Evolutionary conservation across 257 asterid species (phyloP), one percentile per base, ranked within the genome.

Genomic region (Fraxinus americana): DNA sequence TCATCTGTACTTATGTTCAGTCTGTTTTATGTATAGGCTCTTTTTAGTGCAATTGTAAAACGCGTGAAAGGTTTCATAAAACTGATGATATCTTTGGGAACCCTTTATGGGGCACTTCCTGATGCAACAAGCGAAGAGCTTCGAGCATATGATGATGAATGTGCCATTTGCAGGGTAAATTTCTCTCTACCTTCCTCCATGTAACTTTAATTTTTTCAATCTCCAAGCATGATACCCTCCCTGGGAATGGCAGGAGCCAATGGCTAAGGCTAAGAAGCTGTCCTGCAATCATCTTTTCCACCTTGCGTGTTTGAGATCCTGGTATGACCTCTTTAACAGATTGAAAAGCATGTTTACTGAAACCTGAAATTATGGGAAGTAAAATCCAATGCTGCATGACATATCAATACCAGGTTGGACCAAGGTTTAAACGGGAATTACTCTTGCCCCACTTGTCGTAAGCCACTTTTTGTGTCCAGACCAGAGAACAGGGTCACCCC

Each of bases 401-500:
- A 39, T 30, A 48, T 82, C 50, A 70, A 86, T 85, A 68, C 27
- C 87, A 94, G 98, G 98, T 87, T 94, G 85, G 98, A 94, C 89
- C 98, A 94, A 84, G 93, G 93, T 25, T 25, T 25, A 25, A 25
- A 25, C 27, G 27, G 27, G 91, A 92, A 90, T 77, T 91, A 91
- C 84, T 91, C 97, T 4, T 94, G 98, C 89, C 98, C 98, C 75
- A 94, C 96, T 72, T 94, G 98, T 85, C 92, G 98, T 78, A 94
- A 92, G 87, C 97, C 98, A 30, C 90, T 91, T 73, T 90, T 92
- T 80, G 71, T 86, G 2, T 88, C 88, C 86, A 84, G 93, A 78
- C 69, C 86, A 10, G 96, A 86, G 45, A 84, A 77, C 80, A 87
- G 73, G 78, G 89, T 79, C 11, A 87, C 82, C 69, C 82, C 84